A percentile compares a stretch with the other conserved stretches of the same genome.
Conservation (phyloP, 148 eudicot species). For the Dianthus caryophyllus region DNA sequence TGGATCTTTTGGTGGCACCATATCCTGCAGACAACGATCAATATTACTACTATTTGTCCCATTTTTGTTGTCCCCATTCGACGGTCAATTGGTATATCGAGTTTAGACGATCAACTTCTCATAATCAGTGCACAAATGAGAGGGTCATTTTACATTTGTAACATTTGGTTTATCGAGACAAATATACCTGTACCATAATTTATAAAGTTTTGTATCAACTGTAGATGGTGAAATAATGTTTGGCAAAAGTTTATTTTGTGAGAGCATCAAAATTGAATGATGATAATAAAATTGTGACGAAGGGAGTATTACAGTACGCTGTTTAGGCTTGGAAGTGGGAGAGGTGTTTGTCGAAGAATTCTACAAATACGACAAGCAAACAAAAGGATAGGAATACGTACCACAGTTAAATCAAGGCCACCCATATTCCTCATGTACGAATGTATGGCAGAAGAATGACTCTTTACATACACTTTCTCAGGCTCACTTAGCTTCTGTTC, state of each 20-base stretch:
- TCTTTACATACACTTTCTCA: conserved; percentile 75
- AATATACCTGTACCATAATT: background rate
- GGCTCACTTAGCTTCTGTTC: conserved; percentile 68
- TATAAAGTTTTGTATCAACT: background rate
- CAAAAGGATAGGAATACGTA: conserved; percentile 29
- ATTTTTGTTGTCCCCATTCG: too few species aligned
- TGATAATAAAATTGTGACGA: background rate
- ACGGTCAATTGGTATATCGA: too few species aligned
- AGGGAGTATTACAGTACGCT: background rate
- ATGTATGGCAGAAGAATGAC: conserved; percentile 53
- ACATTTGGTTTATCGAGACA: background rate
- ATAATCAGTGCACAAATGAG: too few species aligned
- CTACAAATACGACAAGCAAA: background rate
- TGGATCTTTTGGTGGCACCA: conserved; percentile 98
- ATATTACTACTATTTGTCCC: background rate
- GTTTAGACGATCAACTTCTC: too few species aligned
- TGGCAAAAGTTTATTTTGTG: background rate
- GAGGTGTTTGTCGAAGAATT: background rate
- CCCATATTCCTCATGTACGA: conserved; percentile 60
- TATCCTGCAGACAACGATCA: conserved; percentile 47
- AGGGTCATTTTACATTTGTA: too few species aligned
- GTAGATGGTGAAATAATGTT: background rate
- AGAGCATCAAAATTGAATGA: background rate
- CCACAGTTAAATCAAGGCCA: conserved; percentile 75
- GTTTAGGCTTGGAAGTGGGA: background rate